These are phyloP conservation scores for Komagataea norvegica DNA, from an alignment of 1,139 yeast species.

Conservation along the genomic window DNA sequence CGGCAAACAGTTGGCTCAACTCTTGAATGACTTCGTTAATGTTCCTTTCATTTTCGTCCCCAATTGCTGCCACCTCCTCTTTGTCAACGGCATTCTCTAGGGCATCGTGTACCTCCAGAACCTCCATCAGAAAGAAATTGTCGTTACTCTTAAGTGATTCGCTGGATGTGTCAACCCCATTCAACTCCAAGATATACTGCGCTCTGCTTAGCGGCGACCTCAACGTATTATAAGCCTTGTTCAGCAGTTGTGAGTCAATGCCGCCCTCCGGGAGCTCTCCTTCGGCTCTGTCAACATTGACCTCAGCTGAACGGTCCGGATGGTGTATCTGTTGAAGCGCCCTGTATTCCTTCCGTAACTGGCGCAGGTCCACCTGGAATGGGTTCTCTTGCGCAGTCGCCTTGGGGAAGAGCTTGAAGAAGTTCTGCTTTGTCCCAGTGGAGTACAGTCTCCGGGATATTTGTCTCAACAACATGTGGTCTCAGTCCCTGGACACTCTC, in stretches of 20 bases:
- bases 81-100: constrained; percentile 52
- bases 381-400: background rate
- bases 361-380: constrained; percentile 51
- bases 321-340: constrained; percentile 67
- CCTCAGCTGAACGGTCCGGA: constrained; percentile 53
- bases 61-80: constrained; percentile 22
- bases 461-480: background rate
- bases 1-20: constrained; percentile 35
- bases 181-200: constrained; percentile 44
- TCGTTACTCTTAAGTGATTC: constrained; percentile 39
- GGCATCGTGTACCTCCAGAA: constrained; percentile 76
- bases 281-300: constrained; percentile 9
- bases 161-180: constrained; percentile 39
- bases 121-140: constrained; percentile 62
- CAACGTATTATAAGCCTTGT: constrained; percentile 70
- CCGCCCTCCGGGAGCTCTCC: constrained; percentile 24
- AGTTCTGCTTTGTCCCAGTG: constrained; percentile 22
- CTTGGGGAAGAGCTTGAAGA: constrained; percentile 62
- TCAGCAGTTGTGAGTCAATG: constrained; percentile 48
- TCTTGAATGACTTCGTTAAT: constrained; percentile 30
- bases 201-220: constrained; percentile 68
- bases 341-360: constrained; percentile 70
- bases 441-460: constrained; percentile 8
- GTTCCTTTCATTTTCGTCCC: constrained; percentile 27
- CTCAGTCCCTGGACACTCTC: too few relatives aligned